A percentile compares a stretch with the other conserved stretches of the same genome.
Evolutionary conservation across 176 grass and related monocot species (phyloP).

Genomic region (Metroxylon sagu): DNA sequence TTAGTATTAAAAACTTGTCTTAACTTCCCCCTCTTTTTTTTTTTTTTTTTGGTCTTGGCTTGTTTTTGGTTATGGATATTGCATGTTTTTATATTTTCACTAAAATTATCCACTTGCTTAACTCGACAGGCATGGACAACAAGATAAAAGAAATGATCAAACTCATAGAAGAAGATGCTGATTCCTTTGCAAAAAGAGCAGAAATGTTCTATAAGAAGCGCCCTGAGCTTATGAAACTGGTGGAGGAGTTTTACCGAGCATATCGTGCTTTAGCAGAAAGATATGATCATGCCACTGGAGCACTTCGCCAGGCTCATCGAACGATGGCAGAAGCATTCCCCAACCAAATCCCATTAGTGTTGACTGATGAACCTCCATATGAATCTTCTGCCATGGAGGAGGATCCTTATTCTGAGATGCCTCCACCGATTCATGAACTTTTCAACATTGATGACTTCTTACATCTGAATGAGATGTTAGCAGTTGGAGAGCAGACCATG

Average conservation of each 20-base stretch:
- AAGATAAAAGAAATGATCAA: conserved; percentile 97
- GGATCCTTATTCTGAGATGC: conserved; percentile 40
- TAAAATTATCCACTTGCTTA: conserved; percentile 15
- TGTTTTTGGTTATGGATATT: too few species aligned
- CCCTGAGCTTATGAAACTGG: conserved; percentile 81
- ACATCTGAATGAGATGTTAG: not conserved
- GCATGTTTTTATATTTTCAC: too few species aligned
- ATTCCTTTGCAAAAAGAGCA: conserved; percentile 92
- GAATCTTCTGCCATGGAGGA: conserved; percentile 30
- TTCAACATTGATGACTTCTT: conserved; percentile 38
- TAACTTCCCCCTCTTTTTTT: too few species aligned
- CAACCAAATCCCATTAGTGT: conserved; percentile 50
- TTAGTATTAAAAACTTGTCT: too few species aligned
- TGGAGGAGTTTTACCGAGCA: conserved; percentile 93
- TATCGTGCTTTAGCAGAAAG: conserved; percentile 91
- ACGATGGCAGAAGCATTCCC: conserved; percentile 97
- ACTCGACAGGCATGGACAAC: conserved; percentile 57
- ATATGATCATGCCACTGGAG: conserved; percentile 82
- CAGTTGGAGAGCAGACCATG: too few species aligned
- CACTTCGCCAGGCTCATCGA: conserved; percentile 65
- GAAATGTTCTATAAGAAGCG: conserved; percentile 96
- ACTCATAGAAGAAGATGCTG: conserved; percentile 91
- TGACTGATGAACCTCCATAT: conserved; percentile 64
- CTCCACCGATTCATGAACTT: conserved; percentile 45
- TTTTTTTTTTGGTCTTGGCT: too few species aligned